phyloP scores from a whole-genome alignment of 2,329 filamentous ascomycete species.

The Neonectria magnoliae region DNA sequence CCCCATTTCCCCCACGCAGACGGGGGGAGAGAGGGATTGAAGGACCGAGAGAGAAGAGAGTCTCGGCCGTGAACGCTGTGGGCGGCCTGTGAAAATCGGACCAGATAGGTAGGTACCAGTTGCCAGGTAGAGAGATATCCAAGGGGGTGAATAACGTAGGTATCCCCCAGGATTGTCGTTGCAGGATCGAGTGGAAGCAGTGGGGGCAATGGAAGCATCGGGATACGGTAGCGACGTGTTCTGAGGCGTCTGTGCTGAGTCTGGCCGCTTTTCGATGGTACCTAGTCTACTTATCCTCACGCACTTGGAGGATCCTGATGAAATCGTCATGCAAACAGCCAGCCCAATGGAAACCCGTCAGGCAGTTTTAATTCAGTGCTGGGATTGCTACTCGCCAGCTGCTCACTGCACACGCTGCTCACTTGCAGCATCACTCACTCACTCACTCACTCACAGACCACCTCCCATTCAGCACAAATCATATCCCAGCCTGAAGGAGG shows the following conservation, averaged over 20 bases:
- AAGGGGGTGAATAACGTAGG: constrained; percentile 7
- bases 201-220: constrained; percentile 20
- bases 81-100: constrained; percentile 2
- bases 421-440: constrained; percentile 9
- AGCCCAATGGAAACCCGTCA: constrained; percentile 34
- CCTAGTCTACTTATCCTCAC: too few species aligned
- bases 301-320: not conserved
- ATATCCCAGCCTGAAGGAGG: not conserved
- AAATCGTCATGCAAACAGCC: constrained; percentile 12
- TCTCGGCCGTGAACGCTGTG: not conserved
- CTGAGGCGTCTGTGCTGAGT: constrained; percentile 13
- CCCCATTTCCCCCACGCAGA: not conserved
- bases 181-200: constrained; percentile 22
- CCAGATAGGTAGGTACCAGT: not conserved
- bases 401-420: constrained; percentile 10
- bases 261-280: not conserved
- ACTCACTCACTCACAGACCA: constrained; percentile 35
- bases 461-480: constrained; percentile 1
- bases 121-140: not conserved
- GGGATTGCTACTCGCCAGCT: constrained; percentile 12
- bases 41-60: not conserved
- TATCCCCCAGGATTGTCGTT: constrained; percentile 40
- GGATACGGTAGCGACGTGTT: constrained; percentile 16
- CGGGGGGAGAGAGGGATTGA: not conserved
- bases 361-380: constrained; percentile 15